These are phyloP conservation scores for Mortierella sp. DNA, from an alignment of 371 early-diverging fungal genomes.

Conservation along the genomic window DNA sequence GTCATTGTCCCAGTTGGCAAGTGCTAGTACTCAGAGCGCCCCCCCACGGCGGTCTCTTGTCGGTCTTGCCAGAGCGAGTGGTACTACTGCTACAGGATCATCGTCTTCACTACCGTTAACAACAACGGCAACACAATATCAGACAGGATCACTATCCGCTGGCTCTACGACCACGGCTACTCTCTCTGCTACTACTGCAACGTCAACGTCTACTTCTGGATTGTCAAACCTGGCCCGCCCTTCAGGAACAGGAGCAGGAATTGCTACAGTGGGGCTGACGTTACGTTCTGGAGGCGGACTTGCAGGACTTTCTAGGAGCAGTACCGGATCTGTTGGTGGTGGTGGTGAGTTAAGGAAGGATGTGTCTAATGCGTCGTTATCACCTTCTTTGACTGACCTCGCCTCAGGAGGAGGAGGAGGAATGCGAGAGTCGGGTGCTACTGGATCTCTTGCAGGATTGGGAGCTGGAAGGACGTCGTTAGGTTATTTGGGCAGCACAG, in stretches of 20 bases:
- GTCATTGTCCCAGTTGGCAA: not conserved
- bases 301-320: not conserved
- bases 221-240: not conserved
- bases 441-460: not conserved
- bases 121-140: not conserved
- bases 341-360: not conserved
- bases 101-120: not conserved
- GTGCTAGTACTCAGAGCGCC: not conserved
- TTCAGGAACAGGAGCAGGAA: not conserved
- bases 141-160: not conserved
- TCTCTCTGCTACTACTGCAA: not conserved
- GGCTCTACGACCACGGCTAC: not conserved
- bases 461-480: not conserved
- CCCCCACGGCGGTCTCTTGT: not conserved
- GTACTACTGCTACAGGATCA: not conserved
- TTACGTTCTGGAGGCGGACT: slow-evolving; percentile 2
- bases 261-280: not conserved
- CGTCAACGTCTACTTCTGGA: too few relatives aligned
- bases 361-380: not conserved
- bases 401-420: not conserved
- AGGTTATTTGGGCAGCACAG: not conserved
- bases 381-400: not conserved
- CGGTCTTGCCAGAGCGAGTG: not conserved
- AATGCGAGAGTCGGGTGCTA: not conserved
- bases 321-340: not conserved